Percentiles rank a stretch among this genome's conserved stretches.
Evolutionary conservation across 2,329 filamentous ascomycete genomes (phyloP).

Genomic region (Sporothrix globosa): DNA sequence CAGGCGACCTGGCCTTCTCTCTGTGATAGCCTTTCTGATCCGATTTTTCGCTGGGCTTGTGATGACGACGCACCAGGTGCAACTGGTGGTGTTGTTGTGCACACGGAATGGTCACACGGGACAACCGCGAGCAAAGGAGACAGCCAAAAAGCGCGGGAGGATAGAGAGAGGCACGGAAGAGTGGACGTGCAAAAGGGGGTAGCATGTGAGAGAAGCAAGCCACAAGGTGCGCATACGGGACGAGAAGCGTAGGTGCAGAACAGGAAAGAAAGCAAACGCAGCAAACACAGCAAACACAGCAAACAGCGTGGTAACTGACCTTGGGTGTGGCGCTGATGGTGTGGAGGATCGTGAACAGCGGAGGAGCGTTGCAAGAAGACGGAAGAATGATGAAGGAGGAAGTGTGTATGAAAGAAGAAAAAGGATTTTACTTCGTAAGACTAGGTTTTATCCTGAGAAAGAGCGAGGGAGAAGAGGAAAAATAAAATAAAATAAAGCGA

Average conservation of each 20-base stretch:
- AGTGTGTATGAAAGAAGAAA: background rate
- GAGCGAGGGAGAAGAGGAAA: background rate
- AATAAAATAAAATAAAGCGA: slow-evolving; percentile 16
- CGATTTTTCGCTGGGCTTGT: slow-evolving; percentile 27
- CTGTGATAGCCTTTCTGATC: background rate
- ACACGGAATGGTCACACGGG: slow-evolving; percentile 27
- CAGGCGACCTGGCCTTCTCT: slow-evolving; percentile 15
- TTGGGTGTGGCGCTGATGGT: slow-evolving; percentile 20
- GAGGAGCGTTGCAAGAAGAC: background rate
- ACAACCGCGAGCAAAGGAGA: slow-evolving; percentile 8
- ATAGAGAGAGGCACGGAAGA: background rate
- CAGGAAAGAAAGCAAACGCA: background rate
- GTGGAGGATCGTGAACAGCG: background rate
- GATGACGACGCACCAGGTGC: slow-evolving; percentile 24
- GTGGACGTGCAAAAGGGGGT: background rate
- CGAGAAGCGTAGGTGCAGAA: background rate
- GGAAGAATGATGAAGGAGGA: background rate
- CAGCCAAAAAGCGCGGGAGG: background rate
- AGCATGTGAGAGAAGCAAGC: slow-evolving; percentile 3
- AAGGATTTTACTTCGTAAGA: slow-evolving; percentile 16
- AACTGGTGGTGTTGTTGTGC: slow-evolving; percentile 16
- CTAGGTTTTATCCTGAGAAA: slow-evolving; percentile 23
- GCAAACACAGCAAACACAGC: slow-evolving; percentile 1
- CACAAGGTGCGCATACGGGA: background rate
- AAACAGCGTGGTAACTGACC: slow-evolving; percentile 16